Conservation (phyloP, 164 flowering plant species). For the Annona cherimola region DNA sequence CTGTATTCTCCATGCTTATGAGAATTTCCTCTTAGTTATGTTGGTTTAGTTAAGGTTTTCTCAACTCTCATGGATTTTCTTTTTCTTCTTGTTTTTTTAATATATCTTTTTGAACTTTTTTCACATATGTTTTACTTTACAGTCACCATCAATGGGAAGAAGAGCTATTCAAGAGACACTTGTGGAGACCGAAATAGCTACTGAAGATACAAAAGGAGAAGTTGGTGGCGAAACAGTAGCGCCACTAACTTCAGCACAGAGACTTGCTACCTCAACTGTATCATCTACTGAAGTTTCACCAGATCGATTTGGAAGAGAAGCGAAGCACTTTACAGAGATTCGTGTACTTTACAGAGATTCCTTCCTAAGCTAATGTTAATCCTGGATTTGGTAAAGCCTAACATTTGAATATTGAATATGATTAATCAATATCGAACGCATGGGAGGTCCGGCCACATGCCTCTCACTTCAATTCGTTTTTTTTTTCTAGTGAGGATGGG, state of each 20-base stretch:
- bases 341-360: slow-evolving; percentile 79
- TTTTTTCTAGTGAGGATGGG: no score
- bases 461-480: no score
- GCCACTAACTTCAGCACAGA: slow-evolving; percentile 84
- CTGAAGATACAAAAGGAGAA: slow-evolving; percentile 65
- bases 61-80: no score
- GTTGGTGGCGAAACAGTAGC: slow-evolving; percentile 47
- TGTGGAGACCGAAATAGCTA: slow-evolving; percentile 32
- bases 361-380: no score
- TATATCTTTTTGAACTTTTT: not conserved
- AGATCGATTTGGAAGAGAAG: slow-evolving; percentile 84
- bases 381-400: no score
- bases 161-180: slow-evolving; percentile 40
- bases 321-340: slow-evolving; percentile 86
- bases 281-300: slow-evolving; percentile 49
- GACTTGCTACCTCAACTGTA: slow-evolving; percentile 59
- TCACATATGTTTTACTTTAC: not conserved
- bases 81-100: not conserved
- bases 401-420: no score
- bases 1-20: no score
- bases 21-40: no score
- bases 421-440: no score
- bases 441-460: no score
- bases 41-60: no score
- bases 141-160: slow-evolving; percentile 77